Conservation (phyloP, 2,329 filamentous ascomycete genomes). For the Fusarium sp. region DNA sequence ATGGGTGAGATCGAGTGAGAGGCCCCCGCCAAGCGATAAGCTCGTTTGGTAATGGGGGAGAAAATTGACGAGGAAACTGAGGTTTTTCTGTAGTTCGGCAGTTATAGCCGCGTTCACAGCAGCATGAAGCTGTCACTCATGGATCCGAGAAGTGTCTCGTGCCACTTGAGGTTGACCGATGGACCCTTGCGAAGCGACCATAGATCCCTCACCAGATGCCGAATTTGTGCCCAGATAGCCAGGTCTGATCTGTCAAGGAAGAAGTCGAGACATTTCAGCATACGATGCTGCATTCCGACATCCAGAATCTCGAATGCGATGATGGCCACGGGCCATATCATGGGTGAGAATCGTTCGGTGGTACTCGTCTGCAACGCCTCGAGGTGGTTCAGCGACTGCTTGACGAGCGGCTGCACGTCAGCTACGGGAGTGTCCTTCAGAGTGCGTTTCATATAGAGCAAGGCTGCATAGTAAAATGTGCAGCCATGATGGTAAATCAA, state of each 20-base stretch:
- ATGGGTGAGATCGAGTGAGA: not conserved
- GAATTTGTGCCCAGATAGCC: constrained; percentile 37
- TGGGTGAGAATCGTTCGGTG: constrained; percentile 32
- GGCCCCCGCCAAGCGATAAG: not conserved
- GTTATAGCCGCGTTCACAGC: constrained; percentile 2
- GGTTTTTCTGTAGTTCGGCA: not conserved
- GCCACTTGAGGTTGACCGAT: constrained; percentile 34
- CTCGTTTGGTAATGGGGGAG: not conserved
- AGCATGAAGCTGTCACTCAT: constrained; percentile 40
- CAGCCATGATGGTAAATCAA: constrained; percentile 40
- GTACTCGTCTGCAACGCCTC: constrained; percentile 30
- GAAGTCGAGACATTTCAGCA: constrained; percentile 27
- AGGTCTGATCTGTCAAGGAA: constrained; percentile 33
- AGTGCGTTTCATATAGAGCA: constrained; percentile 41
- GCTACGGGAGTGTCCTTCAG: constrained; percentile 32
- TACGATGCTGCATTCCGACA: constrained; percentile 28
- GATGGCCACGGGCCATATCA: constrained; percentile 41
- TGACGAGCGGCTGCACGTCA: constrained; percentile 37
- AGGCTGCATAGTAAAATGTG: constrained; percentile 37
- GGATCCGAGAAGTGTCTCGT: constrained; percentile 31
- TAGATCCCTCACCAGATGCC: constrained; percentile 27
- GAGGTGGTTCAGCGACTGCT: constrained; percentile 36
- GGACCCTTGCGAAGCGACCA: constrained; percentile 32
- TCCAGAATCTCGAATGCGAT: constrained; percentile 35
- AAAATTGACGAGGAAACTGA: not conserved